Percentiles rank a stretch among this genome's conserved stretches.
These are phyloP conservation scores for Tulasnella sp. DNA, from an alignment of 768 basidiomycete species.

Conservation along the genomic window DNA sequence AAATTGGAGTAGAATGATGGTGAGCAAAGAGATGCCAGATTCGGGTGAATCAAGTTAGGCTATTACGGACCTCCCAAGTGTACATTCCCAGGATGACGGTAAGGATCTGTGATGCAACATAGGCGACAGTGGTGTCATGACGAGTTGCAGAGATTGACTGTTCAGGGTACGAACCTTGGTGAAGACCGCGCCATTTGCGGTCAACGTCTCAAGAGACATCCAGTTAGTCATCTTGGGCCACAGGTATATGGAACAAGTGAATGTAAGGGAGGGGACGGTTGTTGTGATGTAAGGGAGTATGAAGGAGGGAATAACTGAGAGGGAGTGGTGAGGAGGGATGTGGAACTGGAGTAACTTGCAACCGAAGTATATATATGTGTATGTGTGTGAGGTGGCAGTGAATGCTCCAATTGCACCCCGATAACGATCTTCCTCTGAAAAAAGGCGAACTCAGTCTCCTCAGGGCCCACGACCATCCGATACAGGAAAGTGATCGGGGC, in stretches of 20 bases:
- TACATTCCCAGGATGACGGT: constrained; percentile 9
- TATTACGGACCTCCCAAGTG: constrained; percentile 9
- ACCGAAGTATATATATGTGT: too few species aligned
- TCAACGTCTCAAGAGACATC: constrained; percentile 1
- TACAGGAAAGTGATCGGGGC: too few species aligned
- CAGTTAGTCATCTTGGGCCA: constrained; percentile 11
- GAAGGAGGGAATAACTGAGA: not conserved
- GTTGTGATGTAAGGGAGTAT: not conserved
- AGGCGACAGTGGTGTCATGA: not conserved
- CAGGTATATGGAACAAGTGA: not conserved
- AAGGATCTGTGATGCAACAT: constrained; percentile 2
- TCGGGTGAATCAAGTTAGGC: too few species aligned
- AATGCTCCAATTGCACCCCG: too few species aligned
- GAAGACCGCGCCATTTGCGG: not conserved
- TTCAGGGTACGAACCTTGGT: not conserved
- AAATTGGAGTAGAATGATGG: too few species aligned
- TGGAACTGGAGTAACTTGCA: too few species aligned
- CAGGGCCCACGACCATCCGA: too few species aligned
- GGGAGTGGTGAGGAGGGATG: too few species aligned
- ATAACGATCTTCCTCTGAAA: too few species aligned
- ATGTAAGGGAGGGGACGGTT: not conserved
- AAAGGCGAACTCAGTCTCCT: too few species aligned
- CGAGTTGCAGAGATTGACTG: not conserved
- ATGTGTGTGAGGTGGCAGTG: too few species aligned
- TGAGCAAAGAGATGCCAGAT: too few species aligned